Conservation (phyloP, 345 rosid genomes). For the Camelina laxa region DNA sequence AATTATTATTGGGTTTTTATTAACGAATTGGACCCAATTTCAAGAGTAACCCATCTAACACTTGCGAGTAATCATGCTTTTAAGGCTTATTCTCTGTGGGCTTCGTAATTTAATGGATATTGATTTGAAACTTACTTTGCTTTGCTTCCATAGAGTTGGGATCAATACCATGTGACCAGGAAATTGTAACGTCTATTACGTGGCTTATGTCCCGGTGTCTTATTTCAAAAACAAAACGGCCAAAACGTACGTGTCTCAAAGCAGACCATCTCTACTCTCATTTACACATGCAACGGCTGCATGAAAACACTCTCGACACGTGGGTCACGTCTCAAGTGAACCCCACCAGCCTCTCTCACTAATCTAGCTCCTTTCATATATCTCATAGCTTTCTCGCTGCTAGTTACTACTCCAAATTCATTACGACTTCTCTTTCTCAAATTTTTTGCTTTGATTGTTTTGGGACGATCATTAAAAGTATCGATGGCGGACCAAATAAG, state of each 20-base stretch:
- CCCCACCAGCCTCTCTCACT: constrained; percentile 15
- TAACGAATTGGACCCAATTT: no score
- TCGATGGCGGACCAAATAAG: constrained; percentile 39
- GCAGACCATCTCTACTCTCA: constrained; percentile 11
- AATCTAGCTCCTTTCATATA: constrained; percentile 17
- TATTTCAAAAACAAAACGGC: constrained; percentile 1
- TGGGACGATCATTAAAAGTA: background rate
- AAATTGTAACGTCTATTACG: background rate
- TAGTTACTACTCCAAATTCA: constrained; percentile 2
- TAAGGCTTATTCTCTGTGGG: background rate
- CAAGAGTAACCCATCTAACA: no score
- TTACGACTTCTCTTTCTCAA: background rate
- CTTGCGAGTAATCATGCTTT: no score
- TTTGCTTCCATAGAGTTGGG: background rate
- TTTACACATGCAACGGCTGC: constrained; percentile 40
- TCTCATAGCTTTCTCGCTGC: background rate
- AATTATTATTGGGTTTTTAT: no score
- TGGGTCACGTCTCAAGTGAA: background rate
- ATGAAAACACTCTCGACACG: constrained; percentile 37
- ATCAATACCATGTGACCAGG: background rate
- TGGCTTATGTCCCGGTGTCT: background rate
- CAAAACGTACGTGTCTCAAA: constrained; percentile 29
- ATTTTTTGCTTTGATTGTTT: constrained; percentile 6
- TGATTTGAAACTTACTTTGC: background rate
- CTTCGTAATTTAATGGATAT: background rate